Base-by-base conservation (phyloP, 1,284 basidiomycete genomes). In the Trametes polyzona region DNA sequence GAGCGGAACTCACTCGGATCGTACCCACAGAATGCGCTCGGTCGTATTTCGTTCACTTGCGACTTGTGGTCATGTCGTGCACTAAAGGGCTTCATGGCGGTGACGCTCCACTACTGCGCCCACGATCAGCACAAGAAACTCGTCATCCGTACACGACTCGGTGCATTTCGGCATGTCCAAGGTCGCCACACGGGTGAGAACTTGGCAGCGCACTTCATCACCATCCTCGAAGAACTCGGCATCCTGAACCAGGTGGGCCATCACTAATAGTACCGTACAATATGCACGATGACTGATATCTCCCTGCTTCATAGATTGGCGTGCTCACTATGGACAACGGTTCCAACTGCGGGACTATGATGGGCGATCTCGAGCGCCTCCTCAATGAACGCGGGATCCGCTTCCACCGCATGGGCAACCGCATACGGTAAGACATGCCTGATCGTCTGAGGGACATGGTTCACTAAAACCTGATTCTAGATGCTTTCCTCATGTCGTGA, bases 401-500 rank as follows among this genome's bases (percentile, higher is more conserved):
- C 3, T 73, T 71, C 57, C 29, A 66, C 40, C 41, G 24, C 2
- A 56, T 62, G n/a, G 63, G 66, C n/a, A 72, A 69, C 55, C 62
- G 57, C 26, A 61, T 64, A 21, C 55, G 58, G 70, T 71, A n/a
- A 16, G n/a, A 33, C 39, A 32, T 41, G 9, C 26, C 5, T 17
- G 11, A 12, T 2, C n/a, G 6, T 9, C 12, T 29, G 7, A 43
- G 9, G 4, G 27, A 21, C 19, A 17, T 30, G 33, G 50, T n/a
- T 23, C 24, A 17, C 12, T 43, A 0, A 17, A 16, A 24, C n/a
- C 14, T 4, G 6, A n/a, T 51, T 40, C 21, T 30, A 75, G 74
- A 11, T 75, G 74, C 43, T 74, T 74, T 53, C 73, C 70, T 0
- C 73, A 74, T 40, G 62, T 69, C 14, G 57, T 73, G 21, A 76